Evolutionary conservation across 2,329 filamentous ascomycete genomes (phyloP), one percentile per base, ranked within the genome.

Genomic region (Didymella pinodella): DNA sequence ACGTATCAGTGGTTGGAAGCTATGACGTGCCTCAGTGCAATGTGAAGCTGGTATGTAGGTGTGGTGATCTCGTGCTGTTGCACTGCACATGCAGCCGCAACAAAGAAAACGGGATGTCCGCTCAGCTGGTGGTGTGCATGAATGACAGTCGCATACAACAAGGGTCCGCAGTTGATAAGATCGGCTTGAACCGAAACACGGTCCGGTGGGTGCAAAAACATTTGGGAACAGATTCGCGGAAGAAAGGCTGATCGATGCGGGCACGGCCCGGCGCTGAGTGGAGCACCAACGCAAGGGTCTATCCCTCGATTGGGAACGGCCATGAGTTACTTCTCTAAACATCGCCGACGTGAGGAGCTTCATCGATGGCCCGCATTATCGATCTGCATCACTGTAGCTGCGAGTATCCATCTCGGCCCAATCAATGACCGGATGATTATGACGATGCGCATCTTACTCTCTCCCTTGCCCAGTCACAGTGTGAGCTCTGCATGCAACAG

Each of bases 351-450:
- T 44, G 22, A 20, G n/a, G n/a, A 25, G 41, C n/a, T 41, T 41
- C 20, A 40, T 20, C 49, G 4, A 28, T 46, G 41, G 28, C 28
- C 38, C 28, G 55, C 57, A 58, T 50, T 53, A 61, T 63, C 59
- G 60, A 65, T 65, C 64, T 59, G 34, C 60, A 52, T 2, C 48
- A 29, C 48, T 48, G 51, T 46, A 58, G 52, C 41, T 36, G 26
- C 36, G 10, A 44, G n/a, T 29, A 7, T n/a, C 32, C 29, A 34
- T 8, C 28, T 51, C 14, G 16, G 11, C 38, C 54, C 52, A 62
- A 59, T 61, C 43, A 38, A 20, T 32, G 52, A 25, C 8, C 14
- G 38, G 16, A 22, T 14, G 14, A 28, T 45, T 26, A 49, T 45
- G 47, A 54, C 31, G 26, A 40, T 28, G 40, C 48, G 34, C 36